Conservation (phyloP, 768 basidiomycete genomes). For the Epithele typhae region DNA sequence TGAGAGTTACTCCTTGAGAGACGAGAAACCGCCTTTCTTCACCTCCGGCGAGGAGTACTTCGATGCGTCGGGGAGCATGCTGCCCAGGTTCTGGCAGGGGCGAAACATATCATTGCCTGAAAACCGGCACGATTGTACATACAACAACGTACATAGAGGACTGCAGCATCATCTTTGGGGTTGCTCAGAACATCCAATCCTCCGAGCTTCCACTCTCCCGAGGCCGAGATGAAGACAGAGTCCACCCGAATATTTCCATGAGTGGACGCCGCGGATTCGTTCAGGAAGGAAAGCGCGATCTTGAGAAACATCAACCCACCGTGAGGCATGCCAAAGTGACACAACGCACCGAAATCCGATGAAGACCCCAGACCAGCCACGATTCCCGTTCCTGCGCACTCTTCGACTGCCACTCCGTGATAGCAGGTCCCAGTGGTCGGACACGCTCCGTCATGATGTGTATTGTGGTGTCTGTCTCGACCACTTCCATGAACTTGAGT, state of each 20-base stretch:
- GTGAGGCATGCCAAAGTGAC: conserved; percentile 3
- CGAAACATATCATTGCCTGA: conserved; percentile 16
- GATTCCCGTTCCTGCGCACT: conserved; percentile 69
- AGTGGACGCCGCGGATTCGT: conserved; percentile 75
- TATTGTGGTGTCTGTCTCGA: conserved; percentile 83
- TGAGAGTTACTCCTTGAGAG: conserved; percentile 69
- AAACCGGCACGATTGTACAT: conserved; percentile 6
- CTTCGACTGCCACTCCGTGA: conserved; percentile 62
- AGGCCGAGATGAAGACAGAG: conserved; percentile 85
- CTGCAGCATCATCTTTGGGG: conserved; percentile 70
- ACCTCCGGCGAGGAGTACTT: conserved; percentile 79
- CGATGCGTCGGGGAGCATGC: conserved; percentile 56
- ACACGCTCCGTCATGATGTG: conserved; percentile 96
- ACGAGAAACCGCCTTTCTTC: conserved; percentile 80
- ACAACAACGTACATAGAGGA: conserved; percentile 73
- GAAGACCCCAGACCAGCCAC: conserved; percentile 92
- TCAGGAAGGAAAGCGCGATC: conserved; percentile 89
- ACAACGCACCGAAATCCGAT: conserved; percentile 74
- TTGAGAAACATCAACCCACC: conserved; percentile 25
- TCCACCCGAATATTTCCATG: conserved; percentile 76
- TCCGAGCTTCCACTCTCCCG: conserved; percentile 95
- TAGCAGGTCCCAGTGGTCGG: conserved; percentile 58
- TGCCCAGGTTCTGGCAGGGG: conserved; percentile 57
- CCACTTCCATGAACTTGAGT: conserved; percentile 90
- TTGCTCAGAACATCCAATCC: conserved; percentile 91